These are phyloP conservation scores for Cerioporus squamosus DNA, from an alignment of 1,284 basidiomycete species.

Conservation along the genomic window DNA sequence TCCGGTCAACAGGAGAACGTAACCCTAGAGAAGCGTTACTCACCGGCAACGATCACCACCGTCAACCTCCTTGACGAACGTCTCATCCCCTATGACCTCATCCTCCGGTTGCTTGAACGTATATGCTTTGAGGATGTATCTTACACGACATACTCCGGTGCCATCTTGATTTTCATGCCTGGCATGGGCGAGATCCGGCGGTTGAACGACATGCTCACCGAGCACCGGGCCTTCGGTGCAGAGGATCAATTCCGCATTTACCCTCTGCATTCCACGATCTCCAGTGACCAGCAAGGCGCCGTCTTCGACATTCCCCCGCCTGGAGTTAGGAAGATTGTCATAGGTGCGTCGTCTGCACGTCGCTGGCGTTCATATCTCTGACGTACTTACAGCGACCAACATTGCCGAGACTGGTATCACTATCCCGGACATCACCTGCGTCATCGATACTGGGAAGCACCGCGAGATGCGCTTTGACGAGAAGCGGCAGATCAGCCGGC, in stretches of 20 bases:
- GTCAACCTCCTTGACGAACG: slow-evolving; percentile 91
- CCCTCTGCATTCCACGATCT: slow-evolving; percentile 93
- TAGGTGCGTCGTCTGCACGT: slow-evolving; percentile 52
- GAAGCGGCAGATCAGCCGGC: slow-evolving; percentile 93
- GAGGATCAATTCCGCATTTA: slow-evolving; percentile 76
- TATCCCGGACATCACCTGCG: slow-evolving; percentile 97
- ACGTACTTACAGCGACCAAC: slow-evolving; percentile 59
- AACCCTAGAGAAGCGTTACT: slow-evolving; percentile 77
- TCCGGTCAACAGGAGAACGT: slow-evolving; percentile 47
- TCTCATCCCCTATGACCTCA: slow-evolving; percentile 89
- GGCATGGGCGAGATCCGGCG: slow-evolving; percentile 93
- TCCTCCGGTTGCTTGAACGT: slow-evolving; percentile 83
- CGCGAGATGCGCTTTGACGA: slow-evolving; percentile 97
- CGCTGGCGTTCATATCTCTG: background rate
- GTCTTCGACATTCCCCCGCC: slow-evolving; percentile 88
- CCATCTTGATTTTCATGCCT: slow-evolving; percentile 93
- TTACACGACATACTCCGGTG: slow-evolving; percentile 71
- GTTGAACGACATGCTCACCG: slow-evolving; percentile 81
- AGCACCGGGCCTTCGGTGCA: slow-evolving; percentile 79
- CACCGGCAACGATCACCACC: slow-evolving; percentile 74
- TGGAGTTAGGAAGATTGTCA: slow-evolving; percentile 90
- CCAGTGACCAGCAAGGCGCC: slow-evolving; percentile 87
- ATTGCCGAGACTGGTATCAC: slow-evolving; percentile 91
- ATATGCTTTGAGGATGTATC: slow-evolving; percentile 78
- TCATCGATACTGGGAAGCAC: slow-evolving; percentile 96